Evolutionary conservation across 2,329 filamentous ascomycete species (phyloP).

Genomic region (Colletotrichum musicola): DNA sequence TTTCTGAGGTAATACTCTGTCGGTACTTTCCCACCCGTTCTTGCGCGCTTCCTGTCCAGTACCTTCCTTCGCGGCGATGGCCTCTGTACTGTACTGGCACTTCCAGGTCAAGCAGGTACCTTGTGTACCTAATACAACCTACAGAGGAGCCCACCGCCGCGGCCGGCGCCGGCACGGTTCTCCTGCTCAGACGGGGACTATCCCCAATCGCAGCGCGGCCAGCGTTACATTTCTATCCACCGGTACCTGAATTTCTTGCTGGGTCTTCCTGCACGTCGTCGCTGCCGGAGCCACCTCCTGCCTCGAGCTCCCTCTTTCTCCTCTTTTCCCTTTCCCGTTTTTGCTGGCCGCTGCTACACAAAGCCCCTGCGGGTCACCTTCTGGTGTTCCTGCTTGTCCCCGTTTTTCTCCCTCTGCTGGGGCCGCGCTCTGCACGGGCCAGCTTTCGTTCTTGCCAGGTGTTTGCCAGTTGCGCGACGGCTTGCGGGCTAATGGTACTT

Average conservation of each 20-base stretch:
- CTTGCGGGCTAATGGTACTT: background rate
- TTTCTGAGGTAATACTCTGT: no score
- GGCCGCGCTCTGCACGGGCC: no score
- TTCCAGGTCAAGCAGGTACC: no score
- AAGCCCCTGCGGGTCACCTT: no score
- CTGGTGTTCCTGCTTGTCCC: background rate
- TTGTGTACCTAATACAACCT: background rate
- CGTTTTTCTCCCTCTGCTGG: background rate
- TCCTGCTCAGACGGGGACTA: background rate
- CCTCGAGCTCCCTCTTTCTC: slow-evolving; percentile 2
- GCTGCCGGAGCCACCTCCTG: slow-evolving; percentile 16
- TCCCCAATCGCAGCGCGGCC: background rate
- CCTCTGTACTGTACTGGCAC: no score
- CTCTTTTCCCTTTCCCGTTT: background rate
- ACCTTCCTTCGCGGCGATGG: no score
- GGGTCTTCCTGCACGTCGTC: slow-evolving; percentile 19
- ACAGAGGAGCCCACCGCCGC: background rate
- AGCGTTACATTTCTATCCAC: slow-evolving; percentile 14
- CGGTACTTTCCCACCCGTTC: no score
- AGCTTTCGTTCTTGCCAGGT: background rate
- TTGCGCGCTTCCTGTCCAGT: no score
- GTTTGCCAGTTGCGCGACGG: background rate
- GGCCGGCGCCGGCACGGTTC: background rate
- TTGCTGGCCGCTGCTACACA: no score
- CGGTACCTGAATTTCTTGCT: slow-evolving; percentile 27